Percentiles rank a stretch among this genome's conserved stretches.
These are phyloP conservation scores for Geosmithia flava DNA, from an alignment of 2,329 filamentous ascomycete species.

Conservation along the genomic window DNA sequence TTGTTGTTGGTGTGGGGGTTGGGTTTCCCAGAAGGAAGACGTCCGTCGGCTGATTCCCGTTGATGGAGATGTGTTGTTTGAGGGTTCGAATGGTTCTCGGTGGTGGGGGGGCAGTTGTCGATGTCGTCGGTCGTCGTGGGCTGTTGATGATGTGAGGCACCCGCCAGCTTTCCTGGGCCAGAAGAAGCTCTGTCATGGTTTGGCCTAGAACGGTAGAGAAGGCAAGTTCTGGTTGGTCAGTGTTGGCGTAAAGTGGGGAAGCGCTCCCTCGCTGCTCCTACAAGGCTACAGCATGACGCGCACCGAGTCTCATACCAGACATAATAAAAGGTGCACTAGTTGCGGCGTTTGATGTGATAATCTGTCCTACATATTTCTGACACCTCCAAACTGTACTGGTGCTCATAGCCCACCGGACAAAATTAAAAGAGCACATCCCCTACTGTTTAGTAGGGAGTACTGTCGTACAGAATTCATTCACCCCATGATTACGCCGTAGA, in stretches of 20 bases:
- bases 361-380: too few relatives aligned
- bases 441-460: too few relatives aligned
- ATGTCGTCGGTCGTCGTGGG: neutral
- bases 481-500: too few relatives aligned
- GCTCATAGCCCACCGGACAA: too few relatives aligned
- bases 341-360: too few relatives aligned
- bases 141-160: neutral
- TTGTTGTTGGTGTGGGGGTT: neutral
- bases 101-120: neutral
- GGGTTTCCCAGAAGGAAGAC: neutral
- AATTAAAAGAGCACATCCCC: too few relatives aligned
- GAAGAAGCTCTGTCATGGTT: constrained; percentile 1
- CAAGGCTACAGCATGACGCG: constrained; percentile 1
- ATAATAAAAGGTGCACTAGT: too few relatives aligned
- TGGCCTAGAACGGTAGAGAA: neutral
- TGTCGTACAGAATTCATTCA: too few relatives aligned
- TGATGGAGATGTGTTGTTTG: neutral
- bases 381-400: too few relatives aligned
- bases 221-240: neutral
- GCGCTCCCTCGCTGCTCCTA: neutral
- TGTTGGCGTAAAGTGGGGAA: neutral
- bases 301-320: too few relatives aligned
- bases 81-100: neutral
- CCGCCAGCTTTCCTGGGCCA: neutral
- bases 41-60: neutral